Evolutionary conservation across 495 filamentous ascomycete genomes (phyloP), one percentile per base, ranked within the genome.

Genomic region (Annulohypoxylon bovei): DNA sequence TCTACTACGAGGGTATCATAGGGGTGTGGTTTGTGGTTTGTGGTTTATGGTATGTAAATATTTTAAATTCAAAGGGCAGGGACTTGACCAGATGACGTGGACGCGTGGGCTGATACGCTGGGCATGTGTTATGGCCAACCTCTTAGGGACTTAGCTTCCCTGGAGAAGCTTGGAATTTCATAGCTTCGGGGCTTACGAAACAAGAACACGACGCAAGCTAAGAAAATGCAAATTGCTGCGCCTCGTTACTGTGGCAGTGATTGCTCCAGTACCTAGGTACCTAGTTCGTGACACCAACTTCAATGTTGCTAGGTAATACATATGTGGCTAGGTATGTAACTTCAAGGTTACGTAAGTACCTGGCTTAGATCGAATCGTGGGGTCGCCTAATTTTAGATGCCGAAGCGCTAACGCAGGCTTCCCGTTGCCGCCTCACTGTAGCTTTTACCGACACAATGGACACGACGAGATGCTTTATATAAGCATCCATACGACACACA

Each of bases 51-150:
- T 25, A 37, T 50, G 37, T 50, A 50, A 40, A 46, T 33, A 46
- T 58, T 20, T 28, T 65, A 28, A 57, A 65, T 61, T 35, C 28
- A 50, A 52, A 22, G 35, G 20, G n/a, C 33, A 1, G 54, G 56
- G 61, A 60, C 55, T 42, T 60, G 55, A 55, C 49, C 49, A 57
- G 70, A 55, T 73, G 71, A 73, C 71, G 71, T 73, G 71, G 62
- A 73, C 67, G 37, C 12, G 62, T 30, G 58, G 62, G 62, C 71
- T 63, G 53, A 65, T 60, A 60, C 55, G 47, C 55, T 54, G 22
- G 14, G 35, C 30, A 40, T 58, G 12, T 40, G 53, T 65, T 47
- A 42, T 33, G 12, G 27, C 18, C 39, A 42, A 35, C 47, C 52
- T 54, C 52, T 54, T 44, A 69, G 27, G n/a, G 16, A 46, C 18